Percentiles rank a stretch among this genome's conserved stretches.
Evolutionary conservation across 2,329 filamentous ascomycete genomes (phyloP).

Genomic region (Zymoseptoria crescenta): DNA sequence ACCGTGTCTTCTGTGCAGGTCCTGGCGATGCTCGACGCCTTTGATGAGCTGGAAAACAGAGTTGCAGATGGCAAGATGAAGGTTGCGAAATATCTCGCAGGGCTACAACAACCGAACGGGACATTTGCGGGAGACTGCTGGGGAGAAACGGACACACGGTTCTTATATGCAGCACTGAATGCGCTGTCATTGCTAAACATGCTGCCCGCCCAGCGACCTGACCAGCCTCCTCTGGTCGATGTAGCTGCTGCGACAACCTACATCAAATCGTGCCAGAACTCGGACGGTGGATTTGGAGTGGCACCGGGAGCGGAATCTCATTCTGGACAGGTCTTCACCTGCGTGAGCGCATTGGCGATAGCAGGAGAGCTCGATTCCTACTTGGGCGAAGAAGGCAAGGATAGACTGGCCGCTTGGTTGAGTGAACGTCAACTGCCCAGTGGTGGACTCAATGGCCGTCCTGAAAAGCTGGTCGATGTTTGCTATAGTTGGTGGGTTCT

Average conservation of each 20-base stretch:
- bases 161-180: slow-evolving; percentile 84
- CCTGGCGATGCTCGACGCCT: slow-evolving; percentile 73
- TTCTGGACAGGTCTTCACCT: slow-evolving; percentile 92
- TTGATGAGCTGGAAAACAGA: slow-evolving; percentile 69
- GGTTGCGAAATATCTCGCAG: slow-evolving; percentile 74
- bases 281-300: slow-evolving; percentile 89
- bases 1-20: slow-evolving; percentile 95
- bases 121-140: slow-evolving; percentile 92
- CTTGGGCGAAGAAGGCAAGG: slow-evolving; percentile 59
- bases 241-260: slow-evolving; percentile 72
- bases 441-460: slow-evolving; percentile 86
- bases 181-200: slow-evolving; percentile 76
- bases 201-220: slow-evolving; percentile 40
- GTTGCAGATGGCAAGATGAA: slow-evolving; percentile 60
- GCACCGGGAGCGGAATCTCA: slow-evolving; percentile 89
- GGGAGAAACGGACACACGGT: slow-evolving; percentile 93
- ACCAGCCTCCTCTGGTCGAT: slow-evolving; percentile 51
- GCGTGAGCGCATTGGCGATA: slow-evolving; percentile 78
- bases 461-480: slow-evolving; percentile 92
- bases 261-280: slow-evolving; percentile 76
- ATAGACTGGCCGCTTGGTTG: slow-evolving; percentile 80
- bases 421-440: slow-evolving; percentile 83
- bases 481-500: slow-evolving; percentile 99
- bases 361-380: slow-evolving; percentile 62
- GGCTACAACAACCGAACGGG: slow-evolving; percentile 70